phyloP scores from a whole-genome alignment of 2,329 filamentous ascomycete species.

The Ceratocystis harringtonii region DNA sequence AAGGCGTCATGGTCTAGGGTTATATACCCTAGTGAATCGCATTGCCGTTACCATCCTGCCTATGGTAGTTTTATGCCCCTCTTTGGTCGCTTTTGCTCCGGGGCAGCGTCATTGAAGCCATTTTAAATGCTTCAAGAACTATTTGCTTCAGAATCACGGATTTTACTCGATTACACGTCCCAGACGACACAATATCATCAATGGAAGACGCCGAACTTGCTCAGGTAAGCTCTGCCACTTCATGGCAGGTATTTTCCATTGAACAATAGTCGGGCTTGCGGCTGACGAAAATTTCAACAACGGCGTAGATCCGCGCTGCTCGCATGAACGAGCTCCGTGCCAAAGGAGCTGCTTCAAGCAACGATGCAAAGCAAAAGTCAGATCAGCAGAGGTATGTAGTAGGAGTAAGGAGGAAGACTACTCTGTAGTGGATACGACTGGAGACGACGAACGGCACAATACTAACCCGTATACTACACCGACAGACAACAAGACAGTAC shows the following conservation, averaged over 20 bases:
- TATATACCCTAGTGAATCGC: too few relatives aligned
- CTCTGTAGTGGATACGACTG: constrained; percentile 19
- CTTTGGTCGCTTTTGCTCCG: too few relatives aligned
- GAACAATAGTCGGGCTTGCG: background rate
- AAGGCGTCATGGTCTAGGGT: too few relatives aligned
- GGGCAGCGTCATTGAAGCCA: too few relatives aligned
- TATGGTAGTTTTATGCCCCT: too few relatives aligned
- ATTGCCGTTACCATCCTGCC: too few relatives aligned
- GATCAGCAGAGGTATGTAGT: constrained; percentile 28
- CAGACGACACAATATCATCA: constrained; percentile 15
- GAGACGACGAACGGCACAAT: background rate
- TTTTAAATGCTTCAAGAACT: too few relatives aligned
- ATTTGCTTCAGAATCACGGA: too few relatives aligned
- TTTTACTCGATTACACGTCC: too few relatives aligned
- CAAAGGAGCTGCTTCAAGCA: constrained; percentile 39
- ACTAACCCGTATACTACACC: background rate
- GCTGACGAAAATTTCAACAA: background rate
- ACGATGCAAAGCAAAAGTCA: constrained; percentile 42
- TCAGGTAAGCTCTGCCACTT: constrained; percentile 23
- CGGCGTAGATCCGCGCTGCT: constrained; percentile 65
- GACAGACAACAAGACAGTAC: constrained; percentile 23
- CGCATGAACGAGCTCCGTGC: constrained; percentile 87
- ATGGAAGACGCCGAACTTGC: constrained; percentile 34
- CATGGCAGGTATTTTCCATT: background rate
- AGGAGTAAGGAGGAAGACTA: background rate